These are phyloP conservation scores for Apiotrichum laibachii DNA, from an alignment of 1,284 basidiomycete species.

Conservation along the genomic window DNA sequence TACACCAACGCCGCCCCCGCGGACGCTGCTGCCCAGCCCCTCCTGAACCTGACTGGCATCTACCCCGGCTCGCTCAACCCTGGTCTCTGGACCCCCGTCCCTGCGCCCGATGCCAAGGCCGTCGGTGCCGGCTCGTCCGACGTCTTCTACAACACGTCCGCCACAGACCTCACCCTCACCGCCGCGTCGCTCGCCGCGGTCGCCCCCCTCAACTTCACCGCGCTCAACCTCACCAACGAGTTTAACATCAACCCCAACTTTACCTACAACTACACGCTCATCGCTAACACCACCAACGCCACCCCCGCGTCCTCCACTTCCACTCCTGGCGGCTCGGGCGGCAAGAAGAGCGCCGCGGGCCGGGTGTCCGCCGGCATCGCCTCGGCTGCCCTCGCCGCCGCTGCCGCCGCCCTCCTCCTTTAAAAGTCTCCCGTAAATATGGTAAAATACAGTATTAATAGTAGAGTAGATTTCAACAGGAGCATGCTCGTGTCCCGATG, in stretches of 20 bases:
- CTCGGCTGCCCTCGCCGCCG: too few species aligned
- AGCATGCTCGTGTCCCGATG: too few species aligned
- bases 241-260: constrained; percentile 28
- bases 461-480: too few species aligned
- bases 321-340: too few species aligned
- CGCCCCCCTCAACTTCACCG: constrained; percentile 28
- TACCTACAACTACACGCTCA: constrained; percentile 12
- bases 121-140: constrained; percentile 39
- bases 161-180: constrained; percentile 14
- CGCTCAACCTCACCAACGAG: constrained; percentile 27
- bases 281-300: too few species aligned
- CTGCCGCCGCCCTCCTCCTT: too few species aligned
- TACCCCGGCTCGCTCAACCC: constrained; percentile 36
- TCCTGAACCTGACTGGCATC: constrained; percentile 46
- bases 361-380: too few species aligned
- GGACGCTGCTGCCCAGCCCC: constrained; percentile 24
- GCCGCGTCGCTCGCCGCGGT: constrained; percentile 14
- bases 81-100: constrained; percentile 35
- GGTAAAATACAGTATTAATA: too few species aligned
- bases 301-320: too few species aligned
- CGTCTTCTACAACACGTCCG: constrained; percentile 31
- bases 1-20: constrained; percentile 35
- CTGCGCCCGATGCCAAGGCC: constrained; percentile 37
- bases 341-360: too few species aligned
- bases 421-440: too few species aligned